These are phyloP conservation scores for Tylopilus plumbeoviolaceoides DNA, from an alignment of 768 basidiomycete species.

Conservation along the genomic window DNA sequence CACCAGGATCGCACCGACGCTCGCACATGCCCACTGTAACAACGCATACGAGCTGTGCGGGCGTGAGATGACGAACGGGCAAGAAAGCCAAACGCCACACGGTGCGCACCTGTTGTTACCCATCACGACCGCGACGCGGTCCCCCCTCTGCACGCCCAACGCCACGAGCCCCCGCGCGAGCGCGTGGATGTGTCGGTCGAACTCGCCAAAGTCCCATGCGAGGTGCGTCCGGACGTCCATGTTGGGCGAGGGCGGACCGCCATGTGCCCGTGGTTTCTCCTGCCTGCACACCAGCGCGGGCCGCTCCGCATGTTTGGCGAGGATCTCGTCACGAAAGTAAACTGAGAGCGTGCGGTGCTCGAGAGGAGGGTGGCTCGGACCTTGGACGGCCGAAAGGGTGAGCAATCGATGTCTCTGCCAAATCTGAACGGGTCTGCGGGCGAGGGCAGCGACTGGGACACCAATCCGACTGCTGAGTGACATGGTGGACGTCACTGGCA, in stretches of 20 bases:
- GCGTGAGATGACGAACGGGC: background rate
- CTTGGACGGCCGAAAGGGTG: constrained; percentile 52
- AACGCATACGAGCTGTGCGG: constrained; percentile 63
- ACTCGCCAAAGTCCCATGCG: constrained; percentile 72
- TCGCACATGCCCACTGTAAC: constrained; percentile 85
- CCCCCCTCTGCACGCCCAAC: constrained; percentile 70
- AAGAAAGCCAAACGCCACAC: background rate
- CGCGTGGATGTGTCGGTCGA: constrained; percentile 61
- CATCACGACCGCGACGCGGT: constrained; percentile 78
- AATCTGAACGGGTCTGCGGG: constrained; percentile 6
- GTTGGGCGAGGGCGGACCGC: constrained; percentile 55
- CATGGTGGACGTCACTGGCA: background rate
- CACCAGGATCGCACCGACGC: constrained; percentile 76
- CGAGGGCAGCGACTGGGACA: background rate
- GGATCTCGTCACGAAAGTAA: constrained; percentile 58
- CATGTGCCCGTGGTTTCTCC: constrained; percentile 55
- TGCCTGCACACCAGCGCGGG: constrained; percentile 64
- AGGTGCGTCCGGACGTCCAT: constrained; percentile 48
- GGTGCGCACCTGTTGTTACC: constrained; percentile 71
- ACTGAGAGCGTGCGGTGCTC: constrained; percentile 51
- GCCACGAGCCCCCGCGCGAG: constrained; percentile 65
- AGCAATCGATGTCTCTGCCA: constrained; percentile 26
- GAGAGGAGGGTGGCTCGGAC: constrained; percentile 53
- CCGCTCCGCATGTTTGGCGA: constrained; percentile 43
- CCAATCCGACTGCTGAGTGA: background rate